phyloP scores from a whole-genome alignment of 2,329 filamentous ascomycete species.

The Neospermospora avenae region DNA sequence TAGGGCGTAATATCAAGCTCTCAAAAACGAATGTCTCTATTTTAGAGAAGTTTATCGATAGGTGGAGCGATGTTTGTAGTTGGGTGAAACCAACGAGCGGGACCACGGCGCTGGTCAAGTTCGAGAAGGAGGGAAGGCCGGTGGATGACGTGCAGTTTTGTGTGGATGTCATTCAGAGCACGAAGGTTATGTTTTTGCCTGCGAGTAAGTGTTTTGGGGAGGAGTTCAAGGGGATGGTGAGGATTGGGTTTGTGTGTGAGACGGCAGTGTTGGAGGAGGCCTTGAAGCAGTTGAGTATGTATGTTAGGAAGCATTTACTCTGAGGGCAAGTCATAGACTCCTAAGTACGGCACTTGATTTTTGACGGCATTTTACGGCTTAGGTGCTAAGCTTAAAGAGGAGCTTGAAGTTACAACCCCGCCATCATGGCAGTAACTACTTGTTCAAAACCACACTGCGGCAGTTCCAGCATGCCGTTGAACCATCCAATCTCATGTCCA shows the following conservation, averaged over 20 bases:
- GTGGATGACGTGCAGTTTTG: slow-evolving; percentile 73
- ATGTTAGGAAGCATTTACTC: slow-evolving; percentile 26
- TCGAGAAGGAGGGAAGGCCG: slow-evolving; percentile 55
- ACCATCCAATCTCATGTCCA: no score
- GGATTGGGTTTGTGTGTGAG: slow-evolving; percentile 72
- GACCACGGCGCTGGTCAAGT: slow-evolving; percentile 75
- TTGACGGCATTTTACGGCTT: background rate
- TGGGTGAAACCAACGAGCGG: slow-evolving; percentile 76
- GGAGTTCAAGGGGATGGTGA: slow-evolving; percentile 71
- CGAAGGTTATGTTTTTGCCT: slow-evolving; percentile 71
- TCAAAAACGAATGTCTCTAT: slow-evolving; percentile 65
- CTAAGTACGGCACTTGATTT: no score
- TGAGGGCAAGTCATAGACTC: background rate
- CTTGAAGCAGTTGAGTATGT: slow-evolving; percentile 43
- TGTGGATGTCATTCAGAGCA: slow-evolving; percentile 61
- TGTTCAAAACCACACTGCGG: no score
- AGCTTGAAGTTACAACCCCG: no score
- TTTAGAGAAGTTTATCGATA: slow-evolving; percentile 64
- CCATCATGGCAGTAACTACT: no score
- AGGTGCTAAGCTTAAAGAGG: no score
- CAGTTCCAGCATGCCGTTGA: no score
- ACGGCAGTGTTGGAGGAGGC: slow-evolving; percentile 67
- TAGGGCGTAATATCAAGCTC: slow-evolving; percentile 62
- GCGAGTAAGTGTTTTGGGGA: slow-evolving; percentile 71
- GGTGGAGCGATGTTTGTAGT: slow-evolving; percentile 58